Base-by-base conservation (phyloP, 345 rosid genomes). In the Psidium guajava region DNA sequence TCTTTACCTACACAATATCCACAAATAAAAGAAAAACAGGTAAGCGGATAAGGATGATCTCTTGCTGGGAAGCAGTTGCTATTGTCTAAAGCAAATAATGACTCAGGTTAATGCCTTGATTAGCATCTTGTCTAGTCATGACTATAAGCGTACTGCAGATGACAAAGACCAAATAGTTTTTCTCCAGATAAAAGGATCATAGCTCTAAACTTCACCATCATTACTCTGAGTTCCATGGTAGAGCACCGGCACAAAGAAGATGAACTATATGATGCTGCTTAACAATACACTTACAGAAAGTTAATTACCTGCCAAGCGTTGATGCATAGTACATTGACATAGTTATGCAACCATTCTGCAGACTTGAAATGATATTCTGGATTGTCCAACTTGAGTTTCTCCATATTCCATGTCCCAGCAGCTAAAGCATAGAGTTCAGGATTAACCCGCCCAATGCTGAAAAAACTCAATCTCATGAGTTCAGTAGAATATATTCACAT, bases 251-350 rank as follows among this genome's bases (percentile, higher is more conserved):
- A 24, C 21, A 7, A 6, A 74, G 27, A 53, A 27, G 44, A 85
- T 54, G 16, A 53, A 44, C 24, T 25, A 57, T 59, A 47, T 10
- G 36, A 50, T 10, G 56, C 56, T 28, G 6, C 44, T 81, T 77
- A 18, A 49, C 53, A 50, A 28, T 24, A 69, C 6, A 0, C 47
- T 16, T 25, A 18, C 54, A 82, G 56, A 28, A n/a, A 59, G 87
- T 52, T 80, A 54, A 83, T 36, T 93, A 96, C 99, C 97, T 97
- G 99, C 99, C 98, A 95, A 84, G 98, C 93, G 87, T 95, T 97
- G 83, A 92, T 87, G 86, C 98, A 95, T 51, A 97, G 94, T 75
- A 93, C 92, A 85, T 95, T 88, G 54, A 86, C 93, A 91, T 93
- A 97, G 87, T 90, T 90, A 58, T 85, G 84, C 91, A 95, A 83